These are phyloP conservation scores for Quercus dentata DNA, from an alignment of 306 rosid species.

Conservation along the genomic window DNA sequence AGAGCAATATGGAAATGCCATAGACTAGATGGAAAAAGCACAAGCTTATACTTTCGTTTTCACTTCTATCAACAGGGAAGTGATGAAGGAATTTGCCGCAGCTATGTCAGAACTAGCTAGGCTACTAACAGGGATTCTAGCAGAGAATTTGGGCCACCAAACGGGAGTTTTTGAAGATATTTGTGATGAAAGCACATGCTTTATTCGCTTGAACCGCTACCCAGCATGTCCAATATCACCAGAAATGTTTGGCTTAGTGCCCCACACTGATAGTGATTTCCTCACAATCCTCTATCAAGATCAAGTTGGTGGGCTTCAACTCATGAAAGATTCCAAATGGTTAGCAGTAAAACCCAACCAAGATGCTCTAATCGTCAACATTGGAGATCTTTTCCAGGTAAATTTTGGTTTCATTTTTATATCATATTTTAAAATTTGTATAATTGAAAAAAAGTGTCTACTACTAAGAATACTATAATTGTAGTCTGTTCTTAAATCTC, in stretches of 20 bases:
- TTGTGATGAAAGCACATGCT: conserved; percentile 73
- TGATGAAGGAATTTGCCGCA: conserved; percentile 68
- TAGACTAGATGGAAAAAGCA: not conserved
- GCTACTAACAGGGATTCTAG: conserved; percentile 63
- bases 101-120: conserved; percentile 71
- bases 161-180: conserved; percentile 48
- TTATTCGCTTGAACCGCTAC: conserved; percentile 79
- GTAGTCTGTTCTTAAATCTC: too few relatives aligned
- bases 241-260: conserved; percentile 69
- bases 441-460: too few relatives aligned
- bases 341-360: conserved; percentile 82
- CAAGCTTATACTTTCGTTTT: conserved; percentile 19
- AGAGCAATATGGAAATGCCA: too few relatives aligned
- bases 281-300: conserved; percentile 85
- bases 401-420: not conserved
- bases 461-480: too few relatives aligned
- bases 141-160: conserved; percentile 53
- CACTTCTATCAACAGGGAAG: conserved; percentile 45
- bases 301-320: conserved; percentile 86
- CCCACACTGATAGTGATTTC: conserved; percentile 94
- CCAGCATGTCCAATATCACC: conserved; percentile 60
- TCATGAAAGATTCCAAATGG: conserved; percentile 90
- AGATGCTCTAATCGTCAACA: conserved; percentile 78
- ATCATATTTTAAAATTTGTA: too few relatives aligned
- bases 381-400: conserved; percentile 97